phyloP scores from a whole-genome alignment of 495 filamentous ascomycete genomes.

The Penicillium turbatum region DNA sequence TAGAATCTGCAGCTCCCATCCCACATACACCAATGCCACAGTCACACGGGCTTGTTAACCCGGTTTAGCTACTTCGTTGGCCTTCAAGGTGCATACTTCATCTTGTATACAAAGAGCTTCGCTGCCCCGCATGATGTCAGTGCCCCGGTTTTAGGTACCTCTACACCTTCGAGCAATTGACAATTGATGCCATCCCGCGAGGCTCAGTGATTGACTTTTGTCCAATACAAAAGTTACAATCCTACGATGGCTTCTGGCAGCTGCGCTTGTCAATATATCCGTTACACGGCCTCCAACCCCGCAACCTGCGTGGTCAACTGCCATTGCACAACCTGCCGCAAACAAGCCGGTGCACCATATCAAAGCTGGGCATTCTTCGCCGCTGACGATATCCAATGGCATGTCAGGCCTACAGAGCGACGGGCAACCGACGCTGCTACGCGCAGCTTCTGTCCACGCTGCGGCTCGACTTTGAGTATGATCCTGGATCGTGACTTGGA shows the following conservation, averaged over 20 bases:
- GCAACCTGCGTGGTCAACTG: constrained; percentile 25
- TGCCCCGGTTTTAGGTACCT: neutral
- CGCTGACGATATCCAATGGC: constrained; percentile 19
- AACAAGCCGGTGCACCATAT: constrained; percentile 30
- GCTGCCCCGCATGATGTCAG: constrained; percentile 11
- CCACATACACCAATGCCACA: too few species aligned
- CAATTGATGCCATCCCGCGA: neutral
- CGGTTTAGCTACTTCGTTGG: too few species aligned
- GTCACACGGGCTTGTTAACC: too few species aligned
- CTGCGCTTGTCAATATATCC: constrained; percentile 27
- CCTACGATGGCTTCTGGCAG: constrained; percentile 21
- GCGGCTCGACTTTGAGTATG: constrained; percentile 31
- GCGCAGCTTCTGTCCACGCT: constrained; percentile 28
- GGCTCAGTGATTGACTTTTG: neutral
- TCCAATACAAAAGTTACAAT: neutral
- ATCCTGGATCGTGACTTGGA: constrained; percentile 11
- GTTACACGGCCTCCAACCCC: constrained; percentile 15
- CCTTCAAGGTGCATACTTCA: too few species aligned
- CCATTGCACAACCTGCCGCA: constrained; percentile 29
- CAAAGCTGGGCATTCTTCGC: constrained; percentile 24
- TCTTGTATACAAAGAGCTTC: neutral
- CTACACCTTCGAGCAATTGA: neutral
- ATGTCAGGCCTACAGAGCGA: constrained; percentile 15
- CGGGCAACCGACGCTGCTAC: constrained; percentile 18
- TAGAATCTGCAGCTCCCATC: neutral